A percentile compares a stretch with the other conserved stretches of the same genome.
These are phyloP conservation scores for Hebeloma cylindrosporum DNA, from an alignment of 768 basidiomycete species.

Conservation along the genomic window DNA sequence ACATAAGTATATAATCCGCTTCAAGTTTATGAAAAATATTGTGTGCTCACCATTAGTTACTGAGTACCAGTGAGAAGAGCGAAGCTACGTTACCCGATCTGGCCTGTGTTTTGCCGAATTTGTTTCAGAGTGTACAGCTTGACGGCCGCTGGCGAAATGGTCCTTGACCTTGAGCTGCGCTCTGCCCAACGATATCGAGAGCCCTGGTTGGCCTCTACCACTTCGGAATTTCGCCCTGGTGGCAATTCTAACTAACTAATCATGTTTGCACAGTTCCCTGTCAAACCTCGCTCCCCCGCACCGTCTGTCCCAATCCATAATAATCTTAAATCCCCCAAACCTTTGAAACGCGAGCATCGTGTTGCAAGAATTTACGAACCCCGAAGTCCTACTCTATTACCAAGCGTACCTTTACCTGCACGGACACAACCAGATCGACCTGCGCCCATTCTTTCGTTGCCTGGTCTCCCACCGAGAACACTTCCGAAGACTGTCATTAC, in stretches of 20 bases:
- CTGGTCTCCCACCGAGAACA: constrained; percentile 23
- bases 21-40: too few species aligned
- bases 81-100: too few species aligned
- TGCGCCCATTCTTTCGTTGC: constrained; percentile 23
- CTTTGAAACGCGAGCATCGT: constrained; percentile 22
- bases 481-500: constrained; percentile 19
- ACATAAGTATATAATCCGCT: too few species aligned
- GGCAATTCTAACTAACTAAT: constrained; percentile 20
- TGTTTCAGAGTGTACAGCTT: constrained; percentile 6
- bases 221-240: constrained; percentile 24
- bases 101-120: too few species aligned
- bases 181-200: constrained; percentile 15
- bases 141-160: background rate
- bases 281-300: constrained; percentile 16
- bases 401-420: constrained; percentile 17
- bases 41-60: too few species aligned
- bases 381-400: constrained; percentile 15
- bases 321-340: constrained; percentile 6
- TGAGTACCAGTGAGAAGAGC: too few species aligned
- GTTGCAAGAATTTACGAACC: constrained; percentile 23
- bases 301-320: constrained; percentile 10
- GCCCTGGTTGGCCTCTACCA: constrained; percentile 25
- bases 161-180: constrained; percentile 4
- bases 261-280: constrained; percentile 25
- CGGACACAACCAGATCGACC: constrained; percentile 23